Base-by-base conservation (phyloP, 768 basidiomycete species). In the Cystoderma amianthinum region DNA sequence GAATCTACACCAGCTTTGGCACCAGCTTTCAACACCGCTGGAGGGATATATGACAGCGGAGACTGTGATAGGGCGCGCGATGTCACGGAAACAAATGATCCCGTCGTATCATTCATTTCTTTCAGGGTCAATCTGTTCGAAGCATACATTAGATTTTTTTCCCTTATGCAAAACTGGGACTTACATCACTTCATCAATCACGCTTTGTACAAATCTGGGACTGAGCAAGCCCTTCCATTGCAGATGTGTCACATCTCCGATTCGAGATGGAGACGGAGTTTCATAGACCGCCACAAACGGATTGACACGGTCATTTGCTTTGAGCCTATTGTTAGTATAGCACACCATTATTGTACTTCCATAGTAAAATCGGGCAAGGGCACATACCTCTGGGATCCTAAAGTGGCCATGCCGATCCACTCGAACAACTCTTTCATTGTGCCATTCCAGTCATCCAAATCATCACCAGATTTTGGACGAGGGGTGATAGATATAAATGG, bases 251-350 rank as follows among this genome's bases (percentile, higher is more conserved):
- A 81, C 52, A 20, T 64, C 61, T 2, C 70, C 78, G 13, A 76
- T 49, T 17, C 48, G 47, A 3, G 63, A 67, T 0, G 72, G 67
- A 2, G 58, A 42, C 0, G 82, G 82, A 2, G 69, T 59, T 16
- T 74, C 70, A 54, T 86, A 88, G 7, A 84, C 62, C 1, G 82
- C 77, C 7, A 86, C 68, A 45, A 76, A 87, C 7, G 85, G 78
- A 47, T 85, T 80, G 19, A 78, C 75, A 35, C 76, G 70, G 48
- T 86, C 84, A 48, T 77, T 77, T 3, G 65, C 74, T 25, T 64
- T 56, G 3, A 88, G 54, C 50, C 85, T 88, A 36, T 2, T 23
- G 11, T 15, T 9, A 25, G 13, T 16, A 28, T 28, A 28, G 25
- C n/a, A n/a, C n/a, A n/a, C n/a, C 13, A 13, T 38, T 16, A 18